These are phyloP conservation scores for Liriodendron chinense DNA, from an alignment of 164 flowering plant genomes.

Conservation along the genomic window DNA sequence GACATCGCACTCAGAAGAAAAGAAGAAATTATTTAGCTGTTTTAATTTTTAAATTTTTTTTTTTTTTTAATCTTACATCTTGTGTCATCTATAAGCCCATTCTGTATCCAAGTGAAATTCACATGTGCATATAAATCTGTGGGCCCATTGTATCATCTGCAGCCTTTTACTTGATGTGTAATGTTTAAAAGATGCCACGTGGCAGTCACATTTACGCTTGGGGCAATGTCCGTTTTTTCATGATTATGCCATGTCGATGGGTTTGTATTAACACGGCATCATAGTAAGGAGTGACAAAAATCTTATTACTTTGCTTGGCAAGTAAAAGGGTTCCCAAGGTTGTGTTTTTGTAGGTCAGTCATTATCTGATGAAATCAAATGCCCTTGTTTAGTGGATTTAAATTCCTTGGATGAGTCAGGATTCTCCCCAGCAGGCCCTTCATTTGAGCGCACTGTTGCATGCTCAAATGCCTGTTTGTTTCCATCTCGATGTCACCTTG, in stretches of 20 bases:
- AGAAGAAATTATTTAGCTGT: slow-evolving; percentile 27
- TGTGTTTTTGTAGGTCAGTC: no score
- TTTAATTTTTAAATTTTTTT: neutral
- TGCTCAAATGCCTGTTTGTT: no score
- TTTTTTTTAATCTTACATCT: neutral
- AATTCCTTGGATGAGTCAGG: no score
- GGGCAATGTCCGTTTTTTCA: neutral
- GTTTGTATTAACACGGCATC: neutral
- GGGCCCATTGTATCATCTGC: slow-evolving; percentile 34
- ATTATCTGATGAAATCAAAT: no score
- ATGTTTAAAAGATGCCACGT: slow-evolving; percentile 10
- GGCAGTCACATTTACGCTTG: slow-evolving; percentile 14
- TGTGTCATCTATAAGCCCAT: slow-evolving; percentile 19
- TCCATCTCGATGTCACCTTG: no score
- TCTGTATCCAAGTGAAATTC: slow-evolving; percentile 32
- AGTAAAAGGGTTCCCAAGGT: no score
- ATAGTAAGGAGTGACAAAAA: neutral
- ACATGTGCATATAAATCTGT: slow-evolving; percentile 53
- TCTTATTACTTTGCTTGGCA: no score
- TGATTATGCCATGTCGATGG: slow-evolving; percentile 1
- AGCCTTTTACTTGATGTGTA: slow-evolving; percentile 21
- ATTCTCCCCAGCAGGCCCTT: no score
- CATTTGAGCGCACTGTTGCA: no score
- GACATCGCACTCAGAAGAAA: slow-evolving; percentile 27
- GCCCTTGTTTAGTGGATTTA: no score